Base-by-base conservation (phyloP, 306 rosid species). In the Begonia peltatifolia region DNA sequence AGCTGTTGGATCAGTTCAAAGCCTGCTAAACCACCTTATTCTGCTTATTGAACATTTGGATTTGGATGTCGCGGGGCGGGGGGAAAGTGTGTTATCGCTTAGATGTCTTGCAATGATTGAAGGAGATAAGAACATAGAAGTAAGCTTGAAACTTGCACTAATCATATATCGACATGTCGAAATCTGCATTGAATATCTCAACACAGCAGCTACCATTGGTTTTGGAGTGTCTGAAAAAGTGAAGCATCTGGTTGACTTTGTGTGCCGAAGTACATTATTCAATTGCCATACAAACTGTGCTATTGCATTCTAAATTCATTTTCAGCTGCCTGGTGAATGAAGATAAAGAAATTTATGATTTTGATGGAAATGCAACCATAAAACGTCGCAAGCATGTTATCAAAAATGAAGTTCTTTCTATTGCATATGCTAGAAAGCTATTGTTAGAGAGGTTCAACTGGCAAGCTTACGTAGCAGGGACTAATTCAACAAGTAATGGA, bases 401-500 rank as follows among this genome's bases (percentile, higher is more conserved):
- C 14, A 7, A 44, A n/a, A 6, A n/a, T 44, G 48, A 44, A 44
- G 14, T 44, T 11, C 14, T 44, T 10, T 10, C 48, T n/a, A 11
- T 44, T n/a, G 14, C 12, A 44, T n/a, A n/a, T n/a, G 48, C 48
- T 3, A 44, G 14, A n/a, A 44, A 12, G 48, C 14, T 44, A 44
- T 44, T 44, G 48, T 10, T 2, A 10, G 48, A 44, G 48, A 44
- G 48, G 48, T 11, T 10, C 6, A 44, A 44, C 14, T 44, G 48
- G 48, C 14, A 11, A 10, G 13, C 48, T 44, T 44, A 44, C 13
- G 1, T 11, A 44, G 48, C 14, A 10, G 48, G 48, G 48, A 44
- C 14, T 10, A 30, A 64, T 60, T 75, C 78, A 38, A 75, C 70
- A 41, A 60, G 84, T 68, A 77, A 78, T 49, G 89, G 89, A 30